Percentiles rank a stretch among this genome's conserved stretches.
Evolutionary conservation across 306 rosid species (phyloP).

Genomic region (cucumber (Cucumis sativus)): Cucumber_9930_V3 NC_026657.2:36632501-36633000

Average conservation of each 20-base stretch:
- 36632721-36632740: conserved; percentile 12
- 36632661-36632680: too few species aligned
- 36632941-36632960: conserved; percentile 11
- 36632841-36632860: neutral
- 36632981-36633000: conserved; percentile 13
- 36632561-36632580: too few species aligned
- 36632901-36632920: conserved; percentile 7
- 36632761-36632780: conserved; percentile 37
- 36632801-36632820: conserved; percentile 6
- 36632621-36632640: too few species aligned
- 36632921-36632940: conserved; percentile 3
- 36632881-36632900: neutral
- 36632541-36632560: too few species aligned
- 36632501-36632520: too few species aligned
- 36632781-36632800: conserved; percentile 27
- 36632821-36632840: conserved; percentile 10
- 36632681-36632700: neutral
- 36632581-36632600: too few species aligned
- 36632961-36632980: conserved; percentile 14
- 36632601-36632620: too few species aligned
- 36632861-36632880: neutral
- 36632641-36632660: too few species aligned
- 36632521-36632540: too few species aligned
- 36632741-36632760: conserved; percentile 21
- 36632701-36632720: conserved; percentile 6